Base-by-base conservation (phyloP, 108 stramenopile species). In the Nannochloropsis salina region DNA sequence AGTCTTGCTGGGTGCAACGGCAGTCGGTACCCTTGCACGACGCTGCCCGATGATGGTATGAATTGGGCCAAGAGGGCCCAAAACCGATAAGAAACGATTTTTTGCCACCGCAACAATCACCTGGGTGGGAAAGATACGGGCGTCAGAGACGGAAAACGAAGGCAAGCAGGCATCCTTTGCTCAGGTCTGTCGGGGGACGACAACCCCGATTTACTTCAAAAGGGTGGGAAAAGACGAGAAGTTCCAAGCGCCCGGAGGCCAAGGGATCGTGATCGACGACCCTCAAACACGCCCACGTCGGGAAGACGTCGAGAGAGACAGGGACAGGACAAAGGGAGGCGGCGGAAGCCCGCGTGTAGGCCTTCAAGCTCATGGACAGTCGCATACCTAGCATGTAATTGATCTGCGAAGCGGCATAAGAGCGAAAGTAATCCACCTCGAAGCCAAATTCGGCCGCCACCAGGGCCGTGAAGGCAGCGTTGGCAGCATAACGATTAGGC, bases 361-460 rank as follows among this genome's bases (percentile, higher is more conserved):
- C 31, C 31, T 31, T 31, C 31, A 31, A 31, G 31, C 31, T 31
- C 31, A 31, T 31, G 31, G 31, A 31, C 3, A 74, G 6, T n/a
- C 15, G 4, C 61, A n/a, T 74, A 74, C 61, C 61, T 74, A 74
- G 61, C 6, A 74, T 74, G 61, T 74, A 74, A n/a, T 74, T 4
- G 61, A 74, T 74, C 61, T 74, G 61, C 61, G 61, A 74, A n/a
- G 61, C 61, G 61, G 61, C 61, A n/a, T 74, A 74, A 3, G 61
- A n/a, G 20, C 61, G 61, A 6, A 74, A 74, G 61, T 3, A 15
- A n/a, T 74, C 61, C 20, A 74, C 61, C n/a, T 74, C 61, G 61
- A 74, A 74, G 4, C 61, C 61, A 6, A 74, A 74, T 6, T 74
- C 61, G 8, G 61, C 61, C 20, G 61, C 61, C 4, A 74, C 61